Evolutionary conservation across 495 filamentous ascomycete genomes (phyloP).

Genomic region (Trichoderma orchidacearum): DNA sequence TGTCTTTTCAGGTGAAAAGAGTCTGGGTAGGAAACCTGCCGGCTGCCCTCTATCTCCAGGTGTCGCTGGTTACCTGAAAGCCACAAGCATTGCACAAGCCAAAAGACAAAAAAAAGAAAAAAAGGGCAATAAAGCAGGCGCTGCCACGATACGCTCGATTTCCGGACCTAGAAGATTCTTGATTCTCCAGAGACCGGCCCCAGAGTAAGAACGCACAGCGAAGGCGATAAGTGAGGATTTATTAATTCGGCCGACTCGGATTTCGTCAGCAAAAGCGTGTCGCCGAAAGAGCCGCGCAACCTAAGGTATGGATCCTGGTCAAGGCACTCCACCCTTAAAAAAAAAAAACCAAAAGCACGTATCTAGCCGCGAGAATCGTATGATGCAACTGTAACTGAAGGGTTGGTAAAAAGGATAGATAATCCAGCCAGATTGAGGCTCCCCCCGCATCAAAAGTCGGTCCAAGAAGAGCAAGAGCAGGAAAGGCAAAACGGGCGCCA

Average conservation of each 20-base stretch:
- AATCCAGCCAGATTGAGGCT: no score
- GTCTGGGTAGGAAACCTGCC: background rate
- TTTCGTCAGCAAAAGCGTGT: background rate
- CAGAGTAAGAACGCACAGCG: background rate
- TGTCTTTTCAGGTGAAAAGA: background rate
- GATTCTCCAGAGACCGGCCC: background rate
- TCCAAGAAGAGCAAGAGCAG: background rate
- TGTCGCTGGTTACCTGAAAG: background rate
- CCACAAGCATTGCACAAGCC: background rate
- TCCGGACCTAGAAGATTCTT: background rate
- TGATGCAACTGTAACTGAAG: background rate
- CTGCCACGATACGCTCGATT: background rate
- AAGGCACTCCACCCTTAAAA: background rate
- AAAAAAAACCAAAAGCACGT: no score
- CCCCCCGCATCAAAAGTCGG: no score
- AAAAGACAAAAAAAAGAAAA: background rate
- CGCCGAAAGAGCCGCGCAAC: background rate
- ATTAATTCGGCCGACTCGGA: background rate
- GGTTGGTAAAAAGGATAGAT: no score
- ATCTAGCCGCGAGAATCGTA: background rate
- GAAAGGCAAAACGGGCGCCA: no score
- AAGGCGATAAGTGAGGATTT: background rate
- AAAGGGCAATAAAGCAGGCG: background rate
- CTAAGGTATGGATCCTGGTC: background rate
- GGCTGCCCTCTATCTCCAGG: background rate